A percentile compares a stretch with the other conserved stretches of the same genome.
These are phyloP conservation scores for Artemisia tridentata DNA, from an alignment of 129 eudicot species.

Conservation along the genomic window DNA sequence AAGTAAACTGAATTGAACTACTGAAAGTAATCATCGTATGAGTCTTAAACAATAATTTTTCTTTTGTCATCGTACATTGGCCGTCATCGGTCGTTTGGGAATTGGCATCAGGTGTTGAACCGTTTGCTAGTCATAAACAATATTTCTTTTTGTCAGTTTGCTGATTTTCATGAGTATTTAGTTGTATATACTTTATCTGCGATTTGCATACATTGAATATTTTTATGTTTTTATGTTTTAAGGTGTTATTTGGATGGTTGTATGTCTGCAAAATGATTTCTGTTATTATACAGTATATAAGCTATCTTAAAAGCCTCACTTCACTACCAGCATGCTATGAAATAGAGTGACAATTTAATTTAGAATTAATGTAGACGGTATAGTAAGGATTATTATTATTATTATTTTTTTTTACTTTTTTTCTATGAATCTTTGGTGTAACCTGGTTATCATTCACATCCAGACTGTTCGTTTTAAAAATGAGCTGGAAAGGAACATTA, in stretches of 20 bases:
- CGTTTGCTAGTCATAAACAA: too few relatives aligned
- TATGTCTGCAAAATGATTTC: too few relatives aligned
- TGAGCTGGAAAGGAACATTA: conserved; percentile 94
- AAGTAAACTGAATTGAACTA: neutral
- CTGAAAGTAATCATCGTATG: neutral
- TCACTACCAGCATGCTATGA: neutral
- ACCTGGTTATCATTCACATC: conserved; percentile 1
- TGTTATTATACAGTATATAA: neutral
- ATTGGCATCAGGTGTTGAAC: too few relatives aligned
- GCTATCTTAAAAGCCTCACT: neutral
- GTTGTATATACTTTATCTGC: too few relatives aligned
- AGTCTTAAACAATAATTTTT: neutral
- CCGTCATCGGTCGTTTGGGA: too few relatives aligned
- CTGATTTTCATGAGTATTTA: neutral
- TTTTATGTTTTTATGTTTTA: too few relatives aligned
- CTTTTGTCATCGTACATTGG: too few relatives aligned
- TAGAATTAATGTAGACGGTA: neutral
- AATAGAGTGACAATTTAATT: neutral
- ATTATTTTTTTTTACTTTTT: neutral
- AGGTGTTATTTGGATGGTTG: neutral
- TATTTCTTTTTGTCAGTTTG: neutral
- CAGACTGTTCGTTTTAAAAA: conserved; percentile 98
- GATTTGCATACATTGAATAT: too few relatives aligned
- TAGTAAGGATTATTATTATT: too few relatives aligned
- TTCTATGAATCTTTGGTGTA: neutral